These are phyloP conservation scores for Magnusiomyces paraingens DNA, from an alignment of 1,139 yeast genomes.

Conservation along the genomic window DNA sequence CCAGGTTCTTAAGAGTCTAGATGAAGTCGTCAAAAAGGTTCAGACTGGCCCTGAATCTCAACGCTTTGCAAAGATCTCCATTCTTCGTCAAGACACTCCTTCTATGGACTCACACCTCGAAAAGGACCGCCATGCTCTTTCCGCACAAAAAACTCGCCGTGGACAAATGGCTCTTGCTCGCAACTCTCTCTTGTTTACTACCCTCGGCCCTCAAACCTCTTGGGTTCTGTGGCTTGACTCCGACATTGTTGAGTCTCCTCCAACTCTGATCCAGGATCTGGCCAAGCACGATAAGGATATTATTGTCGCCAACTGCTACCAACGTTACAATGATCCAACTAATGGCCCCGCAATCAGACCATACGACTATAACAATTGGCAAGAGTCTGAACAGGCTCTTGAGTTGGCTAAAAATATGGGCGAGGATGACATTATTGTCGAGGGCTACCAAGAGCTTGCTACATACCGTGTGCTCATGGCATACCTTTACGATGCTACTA, in stretches of 20 bases:
- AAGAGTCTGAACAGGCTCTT: slow-evolving; percentile 81
- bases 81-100: slow-evolving; percentile 83
- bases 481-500: slow-evolving; percentile 62
- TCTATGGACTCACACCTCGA: slow-evolving; percentile 53
- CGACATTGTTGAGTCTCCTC: slow-evolving; percentile 85
- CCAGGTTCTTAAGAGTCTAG: slow-evolving; percentile 60
- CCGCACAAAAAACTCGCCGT: slow-evolving; percentile 84
- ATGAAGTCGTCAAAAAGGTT: slow-evolving; percentile 62
- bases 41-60: slow-evolving; percentile 52
- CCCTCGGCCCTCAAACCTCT: slow-evolving; percentile 80
- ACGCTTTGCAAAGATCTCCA: slow-evolving; percentile 72
- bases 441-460: slow-evolving; percentile 84
- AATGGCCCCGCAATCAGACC: slow-evolving; percentile 66
- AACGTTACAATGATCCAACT: slow-evolving; percentile 55
- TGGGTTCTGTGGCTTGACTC: slow-evolving; percentile 97
- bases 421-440: slow-evolving; percentile 88
- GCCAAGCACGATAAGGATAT: slow-evolving; percentile 83
- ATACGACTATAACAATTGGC: slow-evolving; percentile 95
- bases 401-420: slow-evolving; percentile 61
- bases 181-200: slow-evolving; percentile 83
- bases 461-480: slow-evolving; percentile 97
- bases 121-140: slow-evolving; percentile 65
- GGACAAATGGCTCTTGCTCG: slow-evolving; percentile 89
- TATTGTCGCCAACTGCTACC: slow-evolving; percentile 87
- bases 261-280: slow-evolving; percentile 75